Evolutionary conservation across 345 rosid species (phyloP).

Genomic region (Salix arbutifolia): DNA sequence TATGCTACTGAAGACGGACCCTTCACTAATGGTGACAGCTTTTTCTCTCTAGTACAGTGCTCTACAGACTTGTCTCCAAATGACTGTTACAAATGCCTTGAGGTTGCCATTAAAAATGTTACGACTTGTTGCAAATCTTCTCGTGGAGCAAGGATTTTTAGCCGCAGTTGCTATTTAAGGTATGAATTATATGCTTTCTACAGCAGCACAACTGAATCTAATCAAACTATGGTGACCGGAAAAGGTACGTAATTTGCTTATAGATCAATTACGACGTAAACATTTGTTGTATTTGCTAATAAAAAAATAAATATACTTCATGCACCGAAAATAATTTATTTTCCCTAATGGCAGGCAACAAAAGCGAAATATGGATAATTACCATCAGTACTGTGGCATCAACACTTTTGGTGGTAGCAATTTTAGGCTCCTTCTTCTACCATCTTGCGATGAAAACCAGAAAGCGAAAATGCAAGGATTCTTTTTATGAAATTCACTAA

Average conservation of each 20-base stretch:
- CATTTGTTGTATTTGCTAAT: not conserved
- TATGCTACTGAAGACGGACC: constrained; percentile 6
- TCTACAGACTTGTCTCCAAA: constrained; percentile 24
- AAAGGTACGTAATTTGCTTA: constrained; percentile 16
- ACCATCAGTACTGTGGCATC: not conserved
- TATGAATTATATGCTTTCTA: constrained; percentile 39
- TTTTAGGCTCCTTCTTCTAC: not conserved
- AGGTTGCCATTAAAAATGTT: constrained; percentile 25
- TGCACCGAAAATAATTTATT: not conserved
- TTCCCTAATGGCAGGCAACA: not conserved
- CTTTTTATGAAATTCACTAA: not conserved
- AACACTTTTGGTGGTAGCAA: not conserved
- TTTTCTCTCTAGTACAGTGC: constrained; percentile 37
- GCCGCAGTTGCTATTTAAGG: constrained; percentile 44
- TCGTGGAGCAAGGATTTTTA: constrained; percentile 31
- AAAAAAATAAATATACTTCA: not conserved
- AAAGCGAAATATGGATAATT: not conserved
- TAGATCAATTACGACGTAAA: not conserved
- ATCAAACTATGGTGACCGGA: not conserved
- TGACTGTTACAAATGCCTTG: constrained; percentile 34
- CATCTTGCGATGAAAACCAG: not conserved
- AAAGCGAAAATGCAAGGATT: not conserved
- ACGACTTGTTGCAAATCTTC: constrained; percentile 20
- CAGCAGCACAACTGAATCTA: constrained; percentile 13
- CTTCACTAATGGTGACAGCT: not conserved